Evolutionary conservation across 192 early-diverging fungal species (phyloP), one percentile per base, ranked within the genome.

Genomic region (Linnemannia exigua): DNA sequence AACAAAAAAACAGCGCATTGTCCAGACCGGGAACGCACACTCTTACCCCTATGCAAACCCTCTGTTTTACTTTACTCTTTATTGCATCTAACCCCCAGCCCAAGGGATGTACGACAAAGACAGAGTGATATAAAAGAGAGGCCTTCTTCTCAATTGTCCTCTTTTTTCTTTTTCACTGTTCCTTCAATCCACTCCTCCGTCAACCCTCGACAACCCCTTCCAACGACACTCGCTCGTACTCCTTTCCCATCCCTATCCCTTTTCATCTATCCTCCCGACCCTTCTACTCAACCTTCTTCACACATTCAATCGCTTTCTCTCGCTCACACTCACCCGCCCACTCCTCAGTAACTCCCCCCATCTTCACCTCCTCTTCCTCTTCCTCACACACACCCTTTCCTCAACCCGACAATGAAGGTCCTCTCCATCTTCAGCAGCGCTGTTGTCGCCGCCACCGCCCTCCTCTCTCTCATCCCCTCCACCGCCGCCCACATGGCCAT

Each of bases 401-500:
- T 33, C 70, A 46, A 68, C 9, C 47, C 19, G 66, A 82, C 70
- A 67, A 84, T 85, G 82, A 85, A 85, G 69, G 41, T 48, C 69
- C 35, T 58, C 33, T 31, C 77, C 44, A 31, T 85, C 31, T 25
- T 79, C 52, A 67, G 69, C 38, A 76, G 70, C 73, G 68, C 63
- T 5, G 52, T 79, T 15, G 14, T 76, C 47, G 82, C 77, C 19
- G 67, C 82, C 9, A 51, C 76, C 20, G 20, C 76, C 5, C 72
- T 84, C 31, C 73, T 85, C 44, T 75, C 83, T 5, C 15, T 81
- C 50, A 36, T 87, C n/a, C 35, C 73, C 46, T 41, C 84, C 0
- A 79, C 76, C 7, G 79, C 80, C 15, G 84, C 88, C 7, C 88
- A 89, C 22, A 83, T 81, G 20, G 70, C 84, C 38, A 89, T 89